Evolutionary conservation across 768 basidiomycete species (phyloP).

Genomic region (Asterophora parasitica): DNA sequence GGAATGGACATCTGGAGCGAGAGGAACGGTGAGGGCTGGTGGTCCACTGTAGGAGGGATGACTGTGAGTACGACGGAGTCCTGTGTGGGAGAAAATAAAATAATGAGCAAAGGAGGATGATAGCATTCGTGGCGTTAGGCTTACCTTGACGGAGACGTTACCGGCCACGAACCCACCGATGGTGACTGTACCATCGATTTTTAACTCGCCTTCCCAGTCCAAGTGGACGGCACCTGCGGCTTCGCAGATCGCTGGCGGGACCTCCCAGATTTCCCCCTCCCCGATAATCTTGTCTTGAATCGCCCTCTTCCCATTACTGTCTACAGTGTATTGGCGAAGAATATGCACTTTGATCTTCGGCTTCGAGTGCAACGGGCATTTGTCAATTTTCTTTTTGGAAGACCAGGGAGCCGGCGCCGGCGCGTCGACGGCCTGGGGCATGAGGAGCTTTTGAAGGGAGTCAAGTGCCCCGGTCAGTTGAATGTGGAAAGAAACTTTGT

Average conservation of each 20-base stretch:
- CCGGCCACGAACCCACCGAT: conserved; percentile 44
- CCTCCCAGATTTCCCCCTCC: conserved; percentile 43
- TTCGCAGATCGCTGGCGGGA: conserved; percentile 31
- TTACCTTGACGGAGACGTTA: conserved; percentile 39
- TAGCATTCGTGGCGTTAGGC: conserved; percentile 2
- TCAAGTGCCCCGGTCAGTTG: conserved; percentile 47
- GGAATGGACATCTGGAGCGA: conserved; percentile 42
- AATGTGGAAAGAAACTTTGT: conserved; percentile 61
- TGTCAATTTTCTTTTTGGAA: conserved; percentile 3
- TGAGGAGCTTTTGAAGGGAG: conserved; percentile 44
- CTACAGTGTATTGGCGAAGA: conserved; percentile 43
- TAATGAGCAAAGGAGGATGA: neutral
- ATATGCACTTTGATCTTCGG: conserved; percentile 44
- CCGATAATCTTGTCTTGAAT: conserved; percentile 40
- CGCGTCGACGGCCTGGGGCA: conserved; percentile 12
- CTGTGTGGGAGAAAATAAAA: conserved; percentile 26
- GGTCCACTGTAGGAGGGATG: conserved; percentile 28
- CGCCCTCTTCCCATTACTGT: conserved; percentile 29
- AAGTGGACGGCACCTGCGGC: conserved; percentile 29
- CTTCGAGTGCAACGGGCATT: conserved; percentile 7
- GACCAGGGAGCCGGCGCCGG: conserved; percentile 17
- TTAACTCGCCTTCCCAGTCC: conserved; percentile 60
- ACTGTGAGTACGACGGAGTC: conserved; percentile 54
- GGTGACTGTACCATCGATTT: conserved; percentile 30
- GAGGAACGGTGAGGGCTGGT: conserved; percentile 28